These are phyloP conservation scores for Populus alba DNA, from an alignment of 345 rosid species.

Conservation along the genomic window DNA sequence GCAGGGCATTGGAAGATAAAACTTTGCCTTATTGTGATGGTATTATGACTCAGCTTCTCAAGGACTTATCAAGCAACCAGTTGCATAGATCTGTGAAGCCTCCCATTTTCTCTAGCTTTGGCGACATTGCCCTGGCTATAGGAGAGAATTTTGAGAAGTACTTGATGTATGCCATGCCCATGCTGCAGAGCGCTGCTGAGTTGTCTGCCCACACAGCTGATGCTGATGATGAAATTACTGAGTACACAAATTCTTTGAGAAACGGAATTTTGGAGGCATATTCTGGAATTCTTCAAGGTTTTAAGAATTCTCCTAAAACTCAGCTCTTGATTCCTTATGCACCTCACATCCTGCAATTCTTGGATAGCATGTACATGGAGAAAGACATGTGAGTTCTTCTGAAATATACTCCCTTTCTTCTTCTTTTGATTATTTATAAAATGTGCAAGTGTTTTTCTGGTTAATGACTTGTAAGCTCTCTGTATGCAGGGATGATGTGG, in stretches of 20 bases:
- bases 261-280: constrained; percentile 75
- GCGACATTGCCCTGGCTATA: constrained; percentile 71
- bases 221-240: constrained; percentile 71
- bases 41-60: constrained; percentile 76
- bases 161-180: constrained; percentile 66
- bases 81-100: constrained; percentile 76
- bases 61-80: constrained; percentile 76
- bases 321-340: constrained; percentile 70
- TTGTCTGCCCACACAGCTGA: constrained; percentile 57
- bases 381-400: constrained; percentile 62
- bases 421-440: neutral
- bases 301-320: constrained; percentile 66
- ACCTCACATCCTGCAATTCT: constrained; percentile 65
- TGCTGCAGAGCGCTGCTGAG: constrained; percentile 75
- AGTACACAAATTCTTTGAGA: constrained; percentile 66
- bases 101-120: constrained; percentile 70
- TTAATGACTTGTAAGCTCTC: constrained; percentile 11
- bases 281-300: constrained; percentile 77
- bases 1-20: constrained; percentile 66
- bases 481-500: constrained; percentile 62
- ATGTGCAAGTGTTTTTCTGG: neutral
- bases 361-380: constrained; percentile 75
- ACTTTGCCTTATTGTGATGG: constrained; percentile 68
- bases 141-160: constrained; percentile 74
- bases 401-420: neutral